Conservation (phyloP, 2,329 filamentous ascomycete species). For the Claviceps sp. region DNA sequence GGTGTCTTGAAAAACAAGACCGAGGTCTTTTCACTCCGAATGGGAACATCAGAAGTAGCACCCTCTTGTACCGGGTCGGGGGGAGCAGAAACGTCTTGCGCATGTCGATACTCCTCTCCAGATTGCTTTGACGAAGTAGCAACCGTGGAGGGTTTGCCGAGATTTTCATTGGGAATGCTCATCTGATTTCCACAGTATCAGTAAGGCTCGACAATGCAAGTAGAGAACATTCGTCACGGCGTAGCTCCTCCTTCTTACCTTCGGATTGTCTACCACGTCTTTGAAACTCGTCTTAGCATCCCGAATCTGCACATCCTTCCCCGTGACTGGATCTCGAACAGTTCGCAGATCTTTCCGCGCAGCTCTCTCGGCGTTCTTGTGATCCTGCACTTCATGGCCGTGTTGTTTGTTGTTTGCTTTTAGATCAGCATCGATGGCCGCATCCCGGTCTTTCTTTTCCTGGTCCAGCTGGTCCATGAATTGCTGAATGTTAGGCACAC, state of each 20-base stretch:
- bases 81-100: constrained; percentile 81
- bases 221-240: too few relatives aligned
- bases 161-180: constrained; percentile 79
- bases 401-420: constrained; percentile 19
- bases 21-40: constrained; percentile 93
- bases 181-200: constrained; percentile 31
- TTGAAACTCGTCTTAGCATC: constrained; percentile 60
- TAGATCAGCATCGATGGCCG: constrained; percentile 48
- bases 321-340: constrained; percentile 82
- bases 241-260: constrained; percentile 27
- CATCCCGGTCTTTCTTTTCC: constrained; percentile 66
- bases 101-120: constrained; percentile 66
- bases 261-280: constrained; percentile 57
- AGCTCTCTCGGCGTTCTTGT: constrained; percentile 24
- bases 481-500: constrained; percentile 75
- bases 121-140: constrained; percentile 59
- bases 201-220: background rate
- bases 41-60: constrained; percentile 83
- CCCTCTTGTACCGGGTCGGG: constrained; percentile 74
- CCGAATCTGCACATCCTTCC: constrained; percentile 72
- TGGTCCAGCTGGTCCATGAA: constrained; percentile 68
- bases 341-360: constrained; percentile 43
- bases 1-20: constrained; percentile 92
- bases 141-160: constrained; percentile 60
- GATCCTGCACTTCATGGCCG: constrained; percentile 25